phyloP scores from a whole-genome alignment of 2,329 filamentous ascomycete species.

The Triangularia setosa region DNA sequence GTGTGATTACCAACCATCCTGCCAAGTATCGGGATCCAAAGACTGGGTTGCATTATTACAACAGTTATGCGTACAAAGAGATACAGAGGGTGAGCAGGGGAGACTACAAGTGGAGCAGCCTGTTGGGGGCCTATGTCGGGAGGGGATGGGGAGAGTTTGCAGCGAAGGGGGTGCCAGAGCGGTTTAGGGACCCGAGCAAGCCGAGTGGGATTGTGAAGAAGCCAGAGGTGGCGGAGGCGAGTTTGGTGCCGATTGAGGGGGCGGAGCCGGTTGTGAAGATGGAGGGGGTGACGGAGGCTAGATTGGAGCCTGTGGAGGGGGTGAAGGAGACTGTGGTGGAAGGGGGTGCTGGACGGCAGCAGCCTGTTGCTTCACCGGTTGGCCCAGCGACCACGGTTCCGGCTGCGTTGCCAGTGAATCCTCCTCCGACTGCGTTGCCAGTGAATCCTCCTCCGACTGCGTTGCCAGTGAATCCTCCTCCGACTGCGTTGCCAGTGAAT shows the following conservation, averaged over 20 bases:
- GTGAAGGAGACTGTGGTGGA: background rate
- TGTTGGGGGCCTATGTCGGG: conserved; percentile 82
- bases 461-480: too few relatives aligned
- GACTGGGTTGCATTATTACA: conserved; percentile 78
- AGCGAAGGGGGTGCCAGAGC: conserved; percentile 72
- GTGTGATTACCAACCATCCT: conserved; percentile 76
- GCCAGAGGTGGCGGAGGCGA: conserved; percentile 7
- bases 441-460: too few relatives aligned
- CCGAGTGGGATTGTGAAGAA: conserved; percentile 7
- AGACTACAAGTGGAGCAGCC: conserved; percentile 75
- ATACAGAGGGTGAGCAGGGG: conserved; percentile 70
- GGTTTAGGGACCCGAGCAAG: conserved; percentile 51
- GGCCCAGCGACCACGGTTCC: too few relatives aligned
- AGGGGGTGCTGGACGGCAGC: background rate
- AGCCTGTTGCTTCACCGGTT: too few relatives aligned
- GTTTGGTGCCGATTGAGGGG: conserved; percentile 8
- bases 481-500: too few relatives aligned
- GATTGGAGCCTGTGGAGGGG: conserved; percentile 11
- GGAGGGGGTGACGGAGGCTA: conserved; percentile 1
- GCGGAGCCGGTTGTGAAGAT: conserved; percentile 6
- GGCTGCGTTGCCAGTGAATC: too few relatives aligned
- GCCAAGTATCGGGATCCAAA: conserved; percentile 82
- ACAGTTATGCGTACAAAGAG: conserved; percentile 74
- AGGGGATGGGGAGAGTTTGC: conserved; percentile 61
- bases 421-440: too few relatives aligned